Base-by-base conservation (phyloP, 768 basidiomycete species). In the Chiua virens region DNA sequence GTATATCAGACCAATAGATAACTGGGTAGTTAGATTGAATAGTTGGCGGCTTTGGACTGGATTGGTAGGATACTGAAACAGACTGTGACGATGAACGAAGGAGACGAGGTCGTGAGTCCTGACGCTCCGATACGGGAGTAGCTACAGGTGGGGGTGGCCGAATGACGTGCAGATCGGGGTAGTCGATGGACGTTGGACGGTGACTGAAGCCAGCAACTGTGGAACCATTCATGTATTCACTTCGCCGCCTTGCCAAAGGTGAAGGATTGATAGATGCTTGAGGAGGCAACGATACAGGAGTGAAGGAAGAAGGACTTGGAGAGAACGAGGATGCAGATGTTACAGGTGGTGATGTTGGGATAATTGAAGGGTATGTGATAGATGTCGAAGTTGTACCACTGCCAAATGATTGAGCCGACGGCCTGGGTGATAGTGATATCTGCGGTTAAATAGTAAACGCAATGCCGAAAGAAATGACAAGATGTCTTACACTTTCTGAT, bases 261-360 rank as follows among this genome's bases (percentile, higher is more conserved):
- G 86, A 85, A 23, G 86, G 83, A 58, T 91, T 91, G 55, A 92
- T 85, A 25, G 92, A 91, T 10, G 90, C 91, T 66, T 83, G 86
- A 2, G 93, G 92, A 11, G 91, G 93, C 1, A 87, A 79, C 0
- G 88, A 74, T 44, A 72, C 72, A 42, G 73, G 53, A 17, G 65
- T 68, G 53, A 78, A 77, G 32, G 65, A 57, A 27, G 70, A 62
- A 42, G 75, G 54, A 10, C 74, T 69, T 18, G 77, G 61, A 50
- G 68, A 61, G 60, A 76, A 75, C 23, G 77, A 71, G 1, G 76
- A 75, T 44, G 60, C 47, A 32, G 65, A 60, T 45, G 73, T 65
- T 42, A 62, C 50, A 53, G 76, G 59, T 7, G 78, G 67, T 42
- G 75, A 65, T 44, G 71, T 58, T 41, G 69, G 68, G 10, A 68